Evolutionary conservation across 352 stramenopile genomes (phyloP).

Genomic region (Pythium phragmiticola): DNA sequence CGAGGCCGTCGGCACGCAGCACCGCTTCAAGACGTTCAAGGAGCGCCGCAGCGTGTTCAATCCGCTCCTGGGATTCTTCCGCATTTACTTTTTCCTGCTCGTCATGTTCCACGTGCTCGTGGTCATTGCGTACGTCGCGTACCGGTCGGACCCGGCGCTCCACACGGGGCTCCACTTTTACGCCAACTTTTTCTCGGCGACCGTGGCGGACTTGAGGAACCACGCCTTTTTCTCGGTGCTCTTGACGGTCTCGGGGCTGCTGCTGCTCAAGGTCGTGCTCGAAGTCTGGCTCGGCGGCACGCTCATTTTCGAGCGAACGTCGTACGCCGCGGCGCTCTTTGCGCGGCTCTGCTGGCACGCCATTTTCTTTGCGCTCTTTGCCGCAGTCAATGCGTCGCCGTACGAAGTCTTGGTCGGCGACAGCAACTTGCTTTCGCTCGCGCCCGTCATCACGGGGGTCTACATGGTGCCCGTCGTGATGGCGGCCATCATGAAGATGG

Average conservation of each 20-base stretch:
- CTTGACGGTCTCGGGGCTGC: slow-evolving; percentile 56
- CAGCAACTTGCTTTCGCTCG: slow-evolving; percentile 62
- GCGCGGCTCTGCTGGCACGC: slow-evolving; percentile 75
- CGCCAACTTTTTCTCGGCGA: slow-evolving; percentile 61
- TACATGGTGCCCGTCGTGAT: slow-evolving; percentile 69
- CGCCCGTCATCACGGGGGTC: slow-evolving; percentile 41
- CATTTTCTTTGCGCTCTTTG: slow-evolving; percentile 79
- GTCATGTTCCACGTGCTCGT: slow-evolving; percentile 80
- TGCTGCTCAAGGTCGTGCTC: slow-evolving; percentile 71
- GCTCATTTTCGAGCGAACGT: slow-evolving; percentile 55
- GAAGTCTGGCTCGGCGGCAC: slow-evolving; percentile 83
- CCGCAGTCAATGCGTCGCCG: slow-evolving; percentile 60
- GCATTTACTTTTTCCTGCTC: slow-evolving; percentile 86
- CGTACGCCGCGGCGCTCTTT: slow-evolving; percentile 70
- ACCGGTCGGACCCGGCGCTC: slow-evolving; percentile 58
- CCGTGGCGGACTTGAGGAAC: slow-evolving; percentile 67
- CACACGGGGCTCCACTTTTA: slow-evolving; percentile 71
- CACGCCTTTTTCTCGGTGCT: slow-evolving; percentile 80
- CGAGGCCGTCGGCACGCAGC: slow-evolving; percentile 60
- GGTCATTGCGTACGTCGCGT: slow-evolving; percentile 77
- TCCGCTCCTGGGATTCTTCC: slow-evolving; percentile 80
- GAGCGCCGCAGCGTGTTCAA: slow-evolving; percentile 82
- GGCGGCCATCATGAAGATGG: slow-evolving; percentile 65
- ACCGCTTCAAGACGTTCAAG: slow-evolving; percentile 82
- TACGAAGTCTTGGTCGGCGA: slow-evolving; percentile 64